phyloP scores from a whole-genome alignment of 495 filamentous ascomycete species.

The Parathielavia hyrcaniae region DNA sequence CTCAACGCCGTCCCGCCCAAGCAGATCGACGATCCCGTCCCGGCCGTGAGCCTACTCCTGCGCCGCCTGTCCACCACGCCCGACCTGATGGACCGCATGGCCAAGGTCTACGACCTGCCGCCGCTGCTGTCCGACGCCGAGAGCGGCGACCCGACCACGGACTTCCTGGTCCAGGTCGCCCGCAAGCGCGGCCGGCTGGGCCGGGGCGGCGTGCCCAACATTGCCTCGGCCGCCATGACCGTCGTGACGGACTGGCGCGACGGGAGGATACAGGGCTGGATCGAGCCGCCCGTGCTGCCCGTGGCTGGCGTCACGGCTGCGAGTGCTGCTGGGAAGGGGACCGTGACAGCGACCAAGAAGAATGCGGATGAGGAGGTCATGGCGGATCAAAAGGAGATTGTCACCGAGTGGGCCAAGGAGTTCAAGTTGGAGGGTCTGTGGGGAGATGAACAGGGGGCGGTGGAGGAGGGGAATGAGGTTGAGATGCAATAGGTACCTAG shows the following conservation, averaged over 20 bases:
- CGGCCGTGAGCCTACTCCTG: conserved; percentile 75
- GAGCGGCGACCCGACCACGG: conserved; percentile 69
- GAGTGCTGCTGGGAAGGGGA: background rate
- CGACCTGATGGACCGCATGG: conserved; percentile 66
- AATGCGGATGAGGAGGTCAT: conserved; percentile 33
- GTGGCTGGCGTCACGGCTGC: conserved; percentile 27
- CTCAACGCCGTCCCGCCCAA: conserved; percentile 90
- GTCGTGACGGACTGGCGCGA: conserved; percentile 95
- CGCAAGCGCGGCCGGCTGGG: conserved; percentile 85
- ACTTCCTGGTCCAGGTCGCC: conserved; percentile 91
- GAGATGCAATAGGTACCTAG: conserved; percentile 25
- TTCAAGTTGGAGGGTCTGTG: conserved; percentile 95
- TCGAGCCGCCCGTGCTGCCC: conserved; percentile 60
- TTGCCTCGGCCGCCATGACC: conserved; percentile 78
- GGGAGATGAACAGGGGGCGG: conserved; percentile 50
- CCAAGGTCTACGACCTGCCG: conserved; percentile 74
- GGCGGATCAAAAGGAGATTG: conserved; percentile 76
- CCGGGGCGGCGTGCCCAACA: conserved; percentile 83
- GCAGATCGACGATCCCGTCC: conserved; percentile 84
- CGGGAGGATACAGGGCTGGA: conserved; percentile 91
- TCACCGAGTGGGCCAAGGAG: conserved; percentile 89
- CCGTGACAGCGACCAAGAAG: conserved; percentile 12
- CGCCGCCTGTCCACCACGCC: conserved; percentile 65
- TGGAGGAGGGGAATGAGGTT: conserved; percentile 30
- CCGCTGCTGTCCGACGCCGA: conserved; percentile 57